Evolutionary conservation across 192 early-diverging fungal species (phyloP).

Genomic region (Entomortierella parvispora): DNA sequence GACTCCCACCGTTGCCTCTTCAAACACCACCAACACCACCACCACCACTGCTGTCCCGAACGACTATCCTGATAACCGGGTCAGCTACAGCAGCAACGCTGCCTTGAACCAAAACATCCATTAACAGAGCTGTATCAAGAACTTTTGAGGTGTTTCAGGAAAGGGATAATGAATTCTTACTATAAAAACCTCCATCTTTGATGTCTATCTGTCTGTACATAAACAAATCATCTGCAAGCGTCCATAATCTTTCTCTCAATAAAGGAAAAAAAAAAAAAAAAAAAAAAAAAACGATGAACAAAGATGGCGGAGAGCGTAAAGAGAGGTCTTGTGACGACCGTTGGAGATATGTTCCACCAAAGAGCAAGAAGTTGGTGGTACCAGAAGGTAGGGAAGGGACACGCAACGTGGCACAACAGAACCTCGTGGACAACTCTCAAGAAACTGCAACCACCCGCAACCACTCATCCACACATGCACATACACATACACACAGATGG

Average conservation of each 20-base stretch:
- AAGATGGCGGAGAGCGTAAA: not conserved
- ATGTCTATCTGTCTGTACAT: not conserved
- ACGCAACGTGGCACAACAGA: no score
- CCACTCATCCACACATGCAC: no score
- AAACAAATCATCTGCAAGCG: not conserved
- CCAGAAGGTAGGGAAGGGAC: no score
- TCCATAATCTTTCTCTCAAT: not conserved
- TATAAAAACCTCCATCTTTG: no score
- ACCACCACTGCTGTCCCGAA: not conserved
- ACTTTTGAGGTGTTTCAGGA: not conserved
- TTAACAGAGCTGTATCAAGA: no score
- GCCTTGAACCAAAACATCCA: slow-evolving; percentile 21
- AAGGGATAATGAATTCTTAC: not conserved
- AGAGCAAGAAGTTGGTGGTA: no score
- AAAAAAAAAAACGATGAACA: not conserved
- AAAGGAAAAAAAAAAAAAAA: not conserved
- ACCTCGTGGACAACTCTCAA: no score
- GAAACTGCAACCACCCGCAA: no score
- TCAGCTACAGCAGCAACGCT: slow-evolving; percentile 34
- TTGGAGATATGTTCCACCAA: no score
- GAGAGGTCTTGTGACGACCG: not conserved
- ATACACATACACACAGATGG: not conserved
- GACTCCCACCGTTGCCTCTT: no score
- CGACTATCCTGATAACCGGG: slow-evolving; percentile 15
- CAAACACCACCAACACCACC: not conserved